Base-by-base conservation (phyloP, 306 rosid species). In the Alnus glutinosa region DNA sequence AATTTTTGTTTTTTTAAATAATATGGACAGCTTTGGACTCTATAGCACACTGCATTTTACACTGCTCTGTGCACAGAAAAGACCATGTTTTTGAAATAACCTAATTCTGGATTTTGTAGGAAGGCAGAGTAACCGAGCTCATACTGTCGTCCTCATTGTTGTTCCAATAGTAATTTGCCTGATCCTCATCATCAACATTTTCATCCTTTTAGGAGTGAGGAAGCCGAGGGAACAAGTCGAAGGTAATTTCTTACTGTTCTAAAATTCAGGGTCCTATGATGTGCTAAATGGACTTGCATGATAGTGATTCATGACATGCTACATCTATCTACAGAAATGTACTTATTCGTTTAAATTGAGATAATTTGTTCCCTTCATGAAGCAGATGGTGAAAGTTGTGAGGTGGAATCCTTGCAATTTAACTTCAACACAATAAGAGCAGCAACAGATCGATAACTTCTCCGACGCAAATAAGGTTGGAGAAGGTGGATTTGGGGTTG, bases 401-500 rank as follows among this genome's bases (percentile, higher is more conserved):
- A 23, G 28, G 28, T 23, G 28, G 84, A 83, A 32, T 75, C 84
- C 9, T 48, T 78, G 55, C 83, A 79, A 39, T 83, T 82, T 13
- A 75, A 75, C 62, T 87, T 85, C 37, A 78, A 61, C 34, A 71
- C 78, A 15, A 85, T 88, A 55, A 71, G 34, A 76, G 63, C 52
- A 0, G 88, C 89, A 1, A 87, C 91, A 4, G 28, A 23, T 23
- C 28, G 37, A 84, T 69, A 46, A 86, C 61, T 89, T 91, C 67
- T 84, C 88, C 16, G 83, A 84, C 55, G 83, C 59, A 58, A 89
- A 89, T 18, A 89, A 84, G 51, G 82, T 89, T 39, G 93, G 96
- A 58, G 73, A 82, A 74, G 93, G 93, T 23, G 90, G 96, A 68
- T 89, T 89, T 82, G 96, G 96, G 75, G 4, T 3, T 2, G 42